Conservation (phyloP, 2,329 filamentous ascomycete genomes). For the Trichoderma sp. region DNA sequence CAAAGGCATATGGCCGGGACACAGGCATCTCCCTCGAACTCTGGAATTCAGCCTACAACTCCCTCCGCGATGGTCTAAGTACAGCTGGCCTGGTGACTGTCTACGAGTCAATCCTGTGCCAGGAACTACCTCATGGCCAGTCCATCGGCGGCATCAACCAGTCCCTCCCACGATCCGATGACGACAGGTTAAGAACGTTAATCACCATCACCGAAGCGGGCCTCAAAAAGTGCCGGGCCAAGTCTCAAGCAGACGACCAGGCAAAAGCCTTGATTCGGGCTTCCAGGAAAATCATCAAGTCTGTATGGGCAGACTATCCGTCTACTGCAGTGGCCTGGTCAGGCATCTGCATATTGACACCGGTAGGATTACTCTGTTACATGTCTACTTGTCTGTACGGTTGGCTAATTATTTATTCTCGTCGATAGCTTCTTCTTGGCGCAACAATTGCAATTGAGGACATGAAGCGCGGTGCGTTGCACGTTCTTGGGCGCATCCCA, state of each 20-base stretch:
- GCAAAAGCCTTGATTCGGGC: slow-evolving; percentile 31
- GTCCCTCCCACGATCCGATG: slow-evolving; percentile 25
- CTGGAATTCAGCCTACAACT: slow-evolving; percentile 37
- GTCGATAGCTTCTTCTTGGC: slow-evolving; percentile 34
- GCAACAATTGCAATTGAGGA: slow-evolving; percentile 34
- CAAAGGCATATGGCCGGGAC: neutral
- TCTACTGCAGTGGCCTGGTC: slow-evolving; percentile 36
- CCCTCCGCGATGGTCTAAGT: slow-evolving; percentile 30
- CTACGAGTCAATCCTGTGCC: slow-evolving; percentile 37
- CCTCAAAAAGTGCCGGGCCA: slow-evolving; percentile 29
- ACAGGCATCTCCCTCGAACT: slow-evolving; percentile 27
- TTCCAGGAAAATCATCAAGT: slow-evolving; percentile 29
- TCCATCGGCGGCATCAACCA: slow-evolving; percentile 29
- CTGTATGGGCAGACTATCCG: slow-evolving; percentile 27
- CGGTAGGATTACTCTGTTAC: slow-evolving; percentile 27
- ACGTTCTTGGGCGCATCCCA: slow-evolving; percentile 34
- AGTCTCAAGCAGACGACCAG: slow-evolving; percentile 30
- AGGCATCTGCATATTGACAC: slow-evolving; percentile 38
- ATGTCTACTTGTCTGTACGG: neutral
- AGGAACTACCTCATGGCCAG: slow-evolving; percentile 34
- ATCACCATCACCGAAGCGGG: slow-evolving; percentile 31
- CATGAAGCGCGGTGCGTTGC: slow-evolving; percentile 31
- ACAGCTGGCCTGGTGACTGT: slow-evolving; percentile 33
- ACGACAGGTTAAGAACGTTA: slow-evolving; percentile 31
- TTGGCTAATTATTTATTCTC: neutral